phyloP scores from a whole-genome alignment of 2,329 filamentous ascomycete genomes.

The Didymosphaeria variabile region DNA sequence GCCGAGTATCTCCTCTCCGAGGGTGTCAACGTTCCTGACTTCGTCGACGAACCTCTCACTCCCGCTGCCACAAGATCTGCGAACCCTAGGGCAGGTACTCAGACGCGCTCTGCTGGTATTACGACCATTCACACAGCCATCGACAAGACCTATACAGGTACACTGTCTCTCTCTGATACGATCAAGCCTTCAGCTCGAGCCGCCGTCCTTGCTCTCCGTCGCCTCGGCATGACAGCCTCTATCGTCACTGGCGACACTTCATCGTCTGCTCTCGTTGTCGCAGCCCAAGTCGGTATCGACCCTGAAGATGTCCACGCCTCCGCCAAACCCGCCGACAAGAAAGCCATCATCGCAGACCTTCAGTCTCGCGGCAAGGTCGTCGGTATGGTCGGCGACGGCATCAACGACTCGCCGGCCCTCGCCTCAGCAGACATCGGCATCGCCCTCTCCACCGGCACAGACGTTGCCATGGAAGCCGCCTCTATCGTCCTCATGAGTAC shows the following conservation, averaged over 20 bases:
- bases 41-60: slow-evolving; percentile 62
- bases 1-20: slow-evolving; percentile 77
- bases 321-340: slow-evolving; percentile 92
- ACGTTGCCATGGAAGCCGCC: slow-evolving; percentile 97
- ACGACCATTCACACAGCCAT: slow-evolving; percentile 94
- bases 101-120: slow-evolving; percentile 67
- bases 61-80: slow-evolving; percentile 33
- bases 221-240: slow-evolving; percentile 85
- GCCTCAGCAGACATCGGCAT: slow-evolving; percentile 94
- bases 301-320: slow-evolving; percentile 80
- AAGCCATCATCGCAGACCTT: slow-evolving; percentile 79
- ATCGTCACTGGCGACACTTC: slow-evolving; percentile 94
- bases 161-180: slow-evolving; percentile 85
- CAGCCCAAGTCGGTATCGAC: slow-evolving; percentile 81
- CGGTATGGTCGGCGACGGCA: slow-evolving; percentile 95
- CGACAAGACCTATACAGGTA: slow-evolving; percentile 80
- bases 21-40: slow-evolving; percentile 69
- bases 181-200: slow-evolving; percentile 88
- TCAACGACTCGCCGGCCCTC: slow-evolving; percentile 96
- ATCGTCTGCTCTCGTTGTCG: slow-evolving; percentile 84
- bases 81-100: slow-evolving; percentile 47
- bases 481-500: slow-evolving; percentile 96
- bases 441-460: slow-evolving; percentile 89
- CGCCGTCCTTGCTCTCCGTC: slow-evolving; percentile 80
- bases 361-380: slow-evolving; percentile 79